phyloP scores from a whole-genome alignment of 2,329 filamentous ascomycete species.

The Penicillium sp. region DNA sequence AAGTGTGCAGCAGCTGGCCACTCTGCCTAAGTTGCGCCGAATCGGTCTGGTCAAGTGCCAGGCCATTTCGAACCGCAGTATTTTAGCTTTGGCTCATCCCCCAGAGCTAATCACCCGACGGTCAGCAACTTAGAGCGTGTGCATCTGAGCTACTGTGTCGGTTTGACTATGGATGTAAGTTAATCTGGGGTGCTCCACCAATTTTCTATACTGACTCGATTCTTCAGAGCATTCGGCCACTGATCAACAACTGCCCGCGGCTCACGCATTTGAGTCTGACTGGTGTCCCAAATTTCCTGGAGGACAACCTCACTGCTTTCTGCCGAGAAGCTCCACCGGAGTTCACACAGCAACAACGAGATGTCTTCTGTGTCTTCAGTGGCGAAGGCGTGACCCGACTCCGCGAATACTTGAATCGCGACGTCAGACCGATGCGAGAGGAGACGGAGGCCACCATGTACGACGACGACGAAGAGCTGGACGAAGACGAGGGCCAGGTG shows the following conservation, averaged over 20 bases:
- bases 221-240: conserved; percentile 72
- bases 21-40: conserved; percentile 84
- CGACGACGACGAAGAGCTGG: conserved; percentile 42
- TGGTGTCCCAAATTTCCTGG: conserved; percentile 83
- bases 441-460: conserved; percentile 41
- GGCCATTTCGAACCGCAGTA: conserved; percentile 83
- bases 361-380: conserved; percentile 97
- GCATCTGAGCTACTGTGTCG: conserved; percentile 90
- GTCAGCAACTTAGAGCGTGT: conserved; percentile 78
- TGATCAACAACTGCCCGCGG: conserved; percentile 86
- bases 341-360: conserved; percentile 90
- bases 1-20: conserved; percentile 77
- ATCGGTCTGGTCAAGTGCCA: conserved; percentile 94
- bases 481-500: conserved; percentile 41
- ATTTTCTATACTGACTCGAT: conserved; percentile 1
- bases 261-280: conserved; percentile 93
- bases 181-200: neutral
- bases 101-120: conserved; percentile 51
- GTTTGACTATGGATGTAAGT: conserved; percentile 72
- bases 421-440: conserved; percentile 30
- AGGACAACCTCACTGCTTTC: conserved; percentile 75
- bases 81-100: conserved; percentile 73
- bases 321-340: conserved; percentile 83
- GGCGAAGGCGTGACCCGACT: conserved; percentile 74
- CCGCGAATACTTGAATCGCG: conserved; percentile 67